Evolutionary conservation across 805 yeast species (phyloP).

Genomic region (Starmerella roubikii): DNA sequence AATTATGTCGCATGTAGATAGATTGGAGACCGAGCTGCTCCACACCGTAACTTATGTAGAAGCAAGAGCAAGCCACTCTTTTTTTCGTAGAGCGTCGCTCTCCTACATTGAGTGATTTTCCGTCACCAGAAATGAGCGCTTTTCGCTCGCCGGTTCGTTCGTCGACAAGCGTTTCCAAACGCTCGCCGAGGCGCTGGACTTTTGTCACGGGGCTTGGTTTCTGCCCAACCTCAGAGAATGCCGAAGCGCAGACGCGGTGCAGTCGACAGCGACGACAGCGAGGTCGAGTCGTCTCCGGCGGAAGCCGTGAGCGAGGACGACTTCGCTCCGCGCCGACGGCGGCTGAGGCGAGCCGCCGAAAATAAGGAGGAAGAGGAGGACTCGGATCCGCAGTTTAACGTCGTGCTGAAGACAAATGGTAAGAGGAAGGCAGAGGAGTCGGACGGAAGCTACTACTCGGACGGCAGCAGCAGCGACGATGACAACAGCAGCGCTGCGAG

Average conservation of each 20-base stretch:
- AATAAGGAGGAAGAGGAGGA: background rate
- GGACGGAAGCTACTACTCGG: conserved; percentile 5
- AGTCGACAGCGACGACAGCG: conserved; percentile 8
- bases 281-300: conserved; percentile 3
- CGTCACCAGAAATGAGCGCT: too few relatives aligned
- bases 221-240: too few relatives aligned
- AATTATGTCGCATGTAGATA: too few relatives aligned
- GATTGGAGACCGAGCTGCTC: too few relatives aligned
- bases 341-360: background rate
- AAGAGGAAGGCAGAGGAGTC: background rate
- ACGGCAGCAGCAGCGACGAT: background rate
- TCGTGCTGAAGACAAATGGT: background rate
- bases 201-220: too few relatives aligned
- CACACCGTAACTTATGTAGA: too few relatives aligned
- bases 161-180: too few relatives aligned
- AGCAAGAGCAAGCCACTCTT: too few relatives aligned
- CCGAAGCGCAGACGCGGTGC: conserved; percentile 12
- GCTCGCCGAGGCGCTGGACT: too few relatives aligned
- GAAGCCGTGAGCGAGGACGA: conserved; percentile 1
- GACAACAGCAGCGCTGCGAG: background rate
- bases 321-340: background rate
- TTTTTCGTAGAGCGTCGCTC: too few relatives aligned
- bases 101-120: too few relatives aligned
- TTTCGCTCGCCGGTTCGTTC: too few relatives aligned
- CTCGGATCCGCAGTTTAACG: background rate